These are phyloP conservation scores for Trypanosoma theileri DNA, from an alignment of 208 protist species.

Conservation along the genomic window DNA sequence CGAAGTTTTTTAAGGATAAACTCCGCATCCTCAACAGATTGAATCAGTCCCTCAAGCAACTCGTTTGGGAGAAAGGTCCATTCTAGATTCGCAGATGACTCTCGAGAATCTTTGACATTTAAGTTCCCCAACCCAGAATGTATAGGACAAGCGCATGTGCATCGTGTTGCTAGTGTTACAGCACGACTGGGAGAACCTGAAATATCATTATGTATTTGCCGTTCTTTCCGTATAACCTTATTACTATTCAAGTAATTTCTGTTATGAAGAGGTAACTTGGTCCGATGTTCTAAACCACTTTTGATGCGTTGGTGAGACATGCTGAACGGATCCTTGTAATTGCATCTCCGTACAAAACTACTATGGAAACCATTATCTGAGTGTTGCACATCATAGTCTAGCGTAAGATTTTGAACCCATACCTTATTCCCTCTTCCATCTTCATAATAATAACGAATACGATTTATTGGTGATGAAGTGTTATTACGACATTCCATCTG, in stretches of 20 bases:
- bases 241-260: not conserved
- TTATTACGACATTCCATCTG: not conserved
- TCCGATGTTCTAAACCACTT: not conserved
- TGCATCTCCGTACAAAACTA: not conserved
- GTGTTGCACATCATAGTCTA: slow-evolving; percentile 16
- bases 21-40: slow-evolving; percentile 35
- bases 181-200: not conserved
- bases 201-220: not conserved
- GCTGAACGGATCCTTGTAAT: not conserved
- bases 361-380: not conserved
- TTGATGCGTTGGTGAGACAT: not conserved
- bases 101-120: not conserved
- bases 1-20: slow-evolving; percentile 26
- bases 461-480: not conserved
- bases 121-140: not conserved
- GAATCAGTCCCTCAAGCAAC: slow-evolving; percentile 22
- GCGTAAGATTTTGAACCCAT: slow-evolving; percentile 31
- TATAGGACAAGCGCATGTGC: slow-evolving; percentile 10
- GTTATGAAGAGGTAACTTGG: not conserved
- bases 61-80: slow-evolving; percentile 27
- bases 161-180: not conserved
- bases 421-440: slow-evolving; percentile 30
- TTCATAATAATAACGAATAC: slow-evolving; percentile 25
- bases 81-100: not conserved
- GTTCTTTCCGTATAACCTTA: not conserved